Evolutionary conservation across 257 asterid genomes (phyloP).

Genomic region (Fraxinus excelsior): DNA sequence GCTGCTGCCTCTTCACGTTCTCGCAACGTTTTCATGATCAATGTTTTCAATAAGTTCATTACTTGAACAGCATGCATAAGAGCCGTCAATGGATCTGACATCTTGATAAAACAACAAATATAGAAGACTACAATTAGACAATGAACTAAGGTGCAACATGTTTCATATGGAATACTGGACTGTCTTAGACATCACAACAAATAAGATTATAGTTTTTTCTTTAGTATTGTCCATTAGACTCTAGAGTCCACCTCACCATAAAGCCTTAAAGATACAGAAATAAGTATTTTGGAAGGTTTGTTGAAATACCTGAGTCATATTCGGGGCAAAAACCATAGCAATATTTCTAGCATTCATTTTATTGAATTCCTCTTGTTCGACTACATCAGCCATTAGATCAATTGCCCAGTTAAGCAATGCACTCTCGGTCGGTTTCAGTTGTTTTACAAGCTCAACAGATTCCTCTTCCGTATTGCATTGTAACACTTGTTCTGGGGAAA

Average conservation of each 20-base stretch:
- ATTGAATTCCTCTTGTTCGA: slow-evolving; percentile 85
- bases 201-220: too few relatives aligned
- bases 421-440: slow-evolving; percentile 73
- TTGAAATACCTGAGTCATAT: slow-evolving; percentile 81
- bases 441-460: slow-evolving; percentile 64
- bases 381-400: slow-evolving; percentile 96
- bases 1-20: slow-evolving; percentile 68
- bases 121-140: neutral
- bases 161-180: too few relatives aligned
- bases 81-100: slow-evolving; percentile 97
- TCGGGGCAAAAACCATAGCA: slow-evolving; percentile 97
- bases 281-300: neutral
- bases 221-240: neutral
- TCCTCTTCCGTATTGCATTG: slow-evolving; percentile 83
- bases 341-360: slow-evolving; percentile 95
- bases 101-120: slow-evolving; percentile 43
- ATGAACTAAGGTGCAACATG: neutral
- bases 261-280: neutral
- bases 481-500: slow-evolving; percentile 80
- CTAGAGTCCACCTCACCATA: neutral
- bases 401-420: slow-evolving; percentile 91
- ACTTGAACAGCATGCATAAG: slow-evolving; percentile 99
- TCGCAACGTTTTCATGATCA: slow-evolving; percentile 68
- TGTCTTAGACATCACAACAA: too few relatives aligned
- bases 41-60: slow-evolving; percentile 88